Conservation (phyloP, 345 rosid genomes). For the Abelmoschus esculentus region DNA sequence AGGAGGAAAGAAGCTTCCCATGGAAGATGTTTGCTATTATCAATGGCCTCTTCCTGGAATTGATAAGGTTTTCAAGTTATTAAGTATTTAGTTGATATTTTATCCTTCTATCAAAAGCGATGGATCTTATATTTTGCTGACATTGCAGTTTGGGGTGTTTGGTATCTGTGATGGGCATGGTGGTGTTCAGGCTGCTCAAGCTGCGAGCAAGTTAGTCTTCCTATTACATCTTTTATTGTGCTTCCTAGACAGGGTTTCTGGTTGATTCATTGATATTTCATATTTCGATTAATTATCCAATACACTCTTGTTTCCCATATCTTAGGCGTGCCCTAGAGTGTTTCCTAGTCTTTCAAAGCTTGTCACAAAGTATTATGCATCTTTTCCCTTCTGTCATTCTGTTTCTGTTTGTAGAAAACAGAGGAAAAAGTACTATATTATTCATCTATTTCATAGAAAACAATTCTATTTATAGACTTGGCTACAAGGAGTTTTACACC, state of each 20-base stretch:
- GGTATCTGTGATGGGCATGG: constrained; percentile 99
- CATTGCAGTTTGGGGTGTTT: constrained; percentile 84
- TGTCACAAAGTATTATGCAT: constrained; percentile 2
- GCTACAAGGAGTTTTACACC: too few relatives aligned
- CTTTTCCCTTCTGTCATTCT: neutral
- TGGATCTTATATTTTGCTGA: constrained; percentile 2
- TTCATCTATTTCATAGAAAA: too few relatives aligned
- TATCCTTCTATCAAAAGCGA: constrained; percentile 9
- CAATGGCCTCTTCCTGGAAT: constrained; percentile 89
- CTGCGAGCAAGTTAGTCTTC: constrained; percentile 83
- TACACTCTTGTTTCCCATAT: neutral
- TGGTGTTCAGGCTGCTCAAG: constrained; percentile 79
- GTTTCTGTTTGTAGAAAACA: neutral
- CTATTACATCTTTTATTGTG: constrained; percentile 17
- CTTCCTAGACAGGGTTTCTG: constrained; percentile 11
- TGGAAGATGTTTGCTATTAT: constrained; percentile 93
- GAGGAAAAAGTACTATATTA: too few relatives aligned
- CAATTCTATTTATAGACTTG: too few relatives aligned
- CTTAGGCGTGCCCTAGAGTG: neutral
- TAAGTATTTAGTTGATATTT: constrained; percentile 5
- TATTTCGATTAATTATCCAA: neutral
- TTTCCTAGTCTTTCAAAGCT: neutral
- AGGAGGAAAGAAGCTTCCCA: constrained; percentile 87
- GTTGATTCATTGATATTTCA: neutral
- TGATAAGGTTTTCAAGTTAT: constrained; percentile 51